Base-by-base conservation (phyloP, 2,329 filamentous ascomycete species). In the Bipolaris gigantea region DNA sequence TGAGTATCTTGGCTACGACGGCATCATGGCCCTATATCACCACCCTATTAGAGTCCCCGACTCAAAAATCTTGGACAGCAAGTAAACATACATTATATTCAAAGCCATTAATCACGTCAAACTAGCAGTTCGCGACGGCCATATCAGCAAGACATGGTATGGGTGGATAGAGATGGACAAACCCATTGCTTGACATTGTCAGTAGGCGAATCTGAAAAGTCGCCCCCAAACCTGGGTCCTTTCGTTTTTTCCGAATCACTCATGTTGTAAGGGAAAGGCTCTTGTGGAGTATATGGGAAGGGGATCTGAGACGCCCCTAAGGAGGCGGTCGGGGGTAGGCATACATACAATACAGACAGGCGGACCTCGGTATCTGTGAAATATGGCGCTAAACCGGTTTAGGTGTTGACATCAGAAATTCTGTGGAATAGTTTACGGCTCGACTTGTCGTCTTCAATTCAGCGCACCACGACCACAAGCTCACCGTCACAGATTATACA, bases 11-110 rank as follows among this genome's bases (percentile, higher is more conserved):
- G 13, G 69, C 40, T 5, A 75, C 50, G 8, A 50, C 40, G 7
- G 67, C 54, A 52, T 76, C 74, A 48, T 73, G 70, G 45, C 67
- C 65, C 70, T 74, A 44, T 2, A 16, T 5, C 21, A 49, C 62
- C 48, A 62, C 48, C 49, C 15, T 30, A 18, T 10, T 34, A 33
- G 23, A 33, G 27, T 5, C n/a, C 10, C 8, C 2, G 3, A 13
- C 4, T 13, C n/a, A n/a, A 2, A 1, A 7, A 3, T 19, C 19
- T 3, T 49, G 3, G 15, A 18, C 7, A 30, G 11, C 11, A 21
- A 18, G 33, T 5, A 32, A 16, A 46, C 60, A 27, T 63, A 66
- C 70, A 46, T 66, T 58, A 33, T 73, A 72, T 36, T 55, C 47
- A 19, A 61, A 59, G 2, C 49, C 45, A 23, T 32, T 48, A 2